phyloP scores from a whole-genome alignment of 176 grass and related monocot genomes.

The Oryza meyeriana region DNA sequence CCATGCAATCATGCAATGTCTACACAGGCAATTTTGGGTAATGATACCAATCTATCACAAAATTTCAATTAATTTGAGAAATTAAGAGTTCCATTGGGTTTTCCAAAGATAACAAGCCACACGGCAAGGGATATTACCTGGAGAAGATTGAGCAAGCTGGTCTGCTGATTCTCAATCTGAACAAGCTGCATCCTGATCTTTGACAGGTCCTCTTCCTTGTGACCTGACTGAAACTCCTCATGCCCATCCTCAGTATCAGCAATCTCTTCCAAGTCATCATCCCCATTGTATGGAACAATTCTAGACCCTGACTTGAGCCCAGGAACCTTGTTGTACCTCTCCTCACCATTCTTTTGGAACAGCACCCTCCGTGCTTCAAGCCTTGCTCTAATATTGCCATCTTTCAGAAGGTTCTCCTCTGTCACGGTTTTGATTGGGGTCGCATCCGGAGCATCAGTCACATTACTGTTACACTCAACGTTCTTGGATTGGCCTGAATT shows the following conservation, averaged over 20 bases:
- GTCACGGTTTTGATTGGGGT: conserved; percentile 63
- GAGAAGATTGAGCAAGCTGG: conserved; percentile 84
- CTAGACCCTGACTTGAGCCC: conserved; percentile 64
- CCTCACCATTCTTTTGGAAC: conserved; percentile 65
- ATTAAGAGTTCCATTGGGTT: not conserved
- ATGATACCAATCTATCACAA: not conserved
- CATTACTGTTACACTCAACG: conserved; percentile 45
- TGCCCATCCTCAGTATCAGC: conserved; percentile 22
- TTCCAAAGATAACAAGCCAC: not conserved
- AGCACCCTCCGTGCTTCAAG: conserved; percentile 60
- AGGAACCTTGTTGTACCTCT: conserved; percentile 51
- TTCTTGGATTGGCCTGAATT: conserved; percentile 18
- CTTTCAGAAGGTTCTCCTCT: conserved; percentile 53
- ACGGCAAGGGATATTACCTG: conserved; percentile 52
- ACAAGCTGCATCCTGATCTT: conserved; percentile 85
- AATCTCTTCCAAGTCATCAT: conserved; percentile 39
- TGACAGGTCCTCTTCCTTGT: conserved; percentile 67
- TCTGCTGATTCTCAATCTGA: conserved; percentile 96
- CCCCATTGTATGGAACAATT: conserved; percentile 65
- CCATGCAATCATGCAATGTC: not conserved
- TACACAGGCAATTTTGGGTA: not conserved
- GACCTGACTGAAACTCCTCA: conserved; percentile 49
- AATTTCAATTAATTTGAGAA: not conserved
- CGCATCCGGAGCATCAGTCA: conserved; percentile 23
- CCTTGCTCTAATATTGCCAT: conserved; percentile 56